A percentile compares a stretch with the other conserved stretches of the same genome.
Evolutionary conservation across 495 filamentous ascomycete species (phyloP).

Genomic region (Bryoglossum gracile): DNA sequence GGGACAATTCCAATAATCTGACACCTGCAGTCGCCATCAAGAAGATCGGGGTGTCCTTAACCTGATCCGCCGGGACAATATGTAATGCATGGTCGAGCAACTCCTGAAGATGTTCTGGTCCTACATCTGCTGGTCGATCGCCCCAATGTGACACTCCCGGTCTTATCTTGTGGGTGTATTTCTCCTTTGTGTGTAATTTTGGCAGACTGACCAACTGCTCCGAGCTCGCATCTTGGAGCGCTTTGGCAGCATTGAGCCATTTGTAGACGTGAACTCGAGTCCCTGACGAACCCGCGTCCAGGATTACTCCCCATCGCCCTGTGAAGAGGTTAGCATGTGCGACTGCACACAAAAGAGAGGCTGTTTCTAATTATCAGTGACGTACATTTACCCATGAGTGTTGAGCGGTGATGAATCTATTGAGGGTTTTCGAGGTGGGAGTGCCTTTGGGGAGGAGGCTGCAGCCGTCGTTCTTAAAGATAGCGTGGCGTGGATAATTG

Average conservation of each 20-base stretch:
- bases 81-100: conserved; percentile 78
- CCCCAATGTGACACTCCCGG: conserved; percentile 91
- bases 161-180: conserved; percentile 89
- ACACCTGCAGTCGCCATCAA: conserved; percentile 96
- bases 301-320: conserved; percentile 50
- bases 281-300: conserved; percentile 63
- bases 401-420: background rate
- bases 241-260: conserved; percentile 72
- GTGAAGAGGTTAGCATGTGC: background rate
- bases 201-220: conserved; percentile 65
- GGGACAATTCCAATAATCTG: conserved; percentile 69
- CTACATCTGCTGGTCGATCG: conserved; percentile 65
- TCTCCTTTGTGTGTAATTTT: conserved; percentile 69
- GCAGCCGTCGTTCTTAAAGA: conserved; percentile 4
- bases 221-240: conserved; percentile 51
- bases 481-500: conserved; percentile 15
- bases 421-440: background rate
- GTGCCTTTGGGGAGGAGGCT: conserved; percentile 3
- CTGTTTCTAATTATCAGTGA: no score
- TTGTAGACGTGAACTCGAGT: conserved; percentile 89
- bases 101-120: conserved; percentile 68
- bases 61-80: conserved; percentile 70
- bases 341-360: background rate
- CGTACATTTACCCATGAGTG: conserved; percentile 28
- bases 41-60: conserved; percentile 83